Conservation (phyloP, 1,139 yeast genomes). For the Taphrina betulina region DNA sequence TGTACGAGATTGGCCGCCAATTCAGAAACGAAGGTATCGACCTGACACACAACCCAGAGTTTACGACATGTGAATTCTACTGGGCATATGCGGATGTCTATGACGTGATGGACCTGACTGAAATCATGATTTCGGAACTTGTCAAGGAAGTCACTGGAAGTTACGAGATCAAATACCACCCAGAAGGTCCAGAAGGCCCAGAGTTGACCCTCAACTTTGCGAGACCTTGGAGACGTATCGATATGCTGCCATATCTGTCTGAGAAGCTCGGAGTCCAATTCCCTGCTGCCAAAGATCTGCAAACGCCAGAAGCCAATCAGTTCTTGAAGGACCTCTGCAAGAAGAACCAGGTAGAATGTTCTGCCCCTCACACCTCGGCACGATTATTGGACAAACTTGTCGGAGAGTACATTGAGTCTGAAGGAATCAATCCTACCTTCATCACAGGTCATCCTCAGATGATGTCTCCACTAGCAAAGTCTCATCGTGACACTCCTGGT, state of each 20-base stretch:
- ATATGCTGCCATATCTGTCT: conserved; percentile 95
- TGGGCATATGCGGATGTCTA: conserved; percentile 92
- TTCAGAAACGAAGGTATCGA: conserved; percentile 99
- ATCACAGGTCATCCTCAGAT: conserved; percentile 98
- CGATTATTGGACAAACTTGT: conserved; percentile 98
- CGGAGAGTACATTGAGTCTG: conserved; percentile 85
- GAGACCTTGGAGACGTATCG: conserved; percentile 98
- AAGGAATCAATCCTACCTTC: conserved; percentile 94
- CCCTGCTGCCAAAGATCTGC: conserved; percentile 94
- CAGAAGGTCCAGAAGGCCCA: conserved; percentile 80
- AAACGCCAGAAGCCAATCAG: conserved; percentile 88
- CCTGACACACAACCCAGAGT: conserved; percentile 96
- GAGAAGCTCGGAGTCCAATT: conserved; percentile 79
- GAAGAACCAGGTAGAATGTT: conserved; percentile 81
- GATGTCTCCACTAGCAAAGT: conserved; percentile 99
- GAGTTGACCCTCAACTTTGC: conserved; percentile 79
- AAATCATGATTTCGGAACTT: conserved; percentile 91
- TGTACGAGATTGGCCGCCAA: conserved; percentile 97
- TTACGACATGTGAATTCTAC: conserved; percentile 95
- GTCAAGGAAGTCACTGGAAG: conserved; percentile 91
- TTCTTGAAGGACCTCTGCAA: conserved; percentile 78
- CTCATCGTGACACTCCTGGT: conserved; percentile 88
- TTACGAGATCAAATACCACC: conserved; percentile 77
- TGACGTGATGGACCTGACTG: conserved; percentile 96
- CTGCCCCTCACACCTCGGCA: conserved; percentile 97